Evolutionary conservation across 352 stramenopile species (phyloP).

Genomic region (Halophytophthora batemanensis): DNA sequence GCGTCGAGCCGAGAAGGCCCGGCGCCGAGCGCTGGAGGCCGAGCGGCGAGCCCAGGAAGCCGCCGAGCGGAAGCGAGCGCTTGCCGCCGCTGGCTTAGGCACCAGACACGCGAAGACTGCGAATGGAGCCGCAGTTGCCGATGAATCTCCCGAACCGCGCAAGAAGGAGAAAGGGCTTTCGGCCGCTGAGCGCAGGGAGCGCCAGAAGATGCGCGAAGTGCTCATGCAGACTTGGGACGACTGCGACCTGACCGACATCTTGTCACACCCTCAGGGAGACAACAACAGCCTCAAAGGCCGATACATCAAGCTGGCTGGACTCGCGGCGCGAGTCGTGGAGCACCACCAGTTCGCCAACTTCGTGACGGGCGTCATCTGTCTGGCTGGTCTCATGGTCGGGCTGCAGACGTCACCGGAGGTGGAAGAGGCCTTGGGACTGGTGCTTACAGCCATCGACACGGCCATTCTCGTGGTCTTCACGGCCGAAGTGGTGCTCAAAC

Average conservation of each 20-base stretch:
- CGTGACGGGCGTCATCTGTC: slow-evolving; percentile 75
- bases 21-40: slow-evolving; percentile 50
- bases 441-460: slow-evolving; percentile 52
- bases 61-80: slow-evolving; percentile 32
- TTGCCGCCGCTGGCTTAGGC: slow-evolving; percentile 1
- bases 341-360: slow-evolving; percentile 57
- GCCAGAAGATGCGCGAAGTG: slow-evolving; percentile 73
- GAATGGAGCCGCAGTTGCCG: not conserved
- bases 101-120: slow-evolving; percentile 1
- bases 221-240: slow-evolving; percentile 77
- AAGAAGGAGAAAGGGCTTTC: slow-evolving; percentile 47
- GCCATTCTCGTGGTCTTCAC: slow-evolving; percentile 78
- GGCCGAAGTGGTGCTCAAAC: slow-evolving; percentile 71
- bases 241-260: slow-evolving; percentile 63
- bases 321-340: slow-evolving; percentile 53
- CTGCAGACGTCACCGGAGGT: slow-evolving; percentile 67
- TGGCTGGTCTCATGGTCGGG: slow-evolving; percentile 73
- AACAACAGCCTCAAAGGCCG: slow-evolving; percentile 41
- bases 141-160: not conserved
- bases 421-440: slow-evolving; percentile 40
- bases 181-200: slow-evolving; percentile 47
- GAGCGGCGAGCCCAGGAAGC: slow-evolving; percentile 41
- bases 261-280: slow-evolving; percentile 46
- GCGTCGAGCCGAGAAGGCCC: slow-evolving; percentile 52
- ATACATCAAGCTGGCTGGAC: slow-evolving; percentile 42